These are phyloP conservation scores for Hydrangea macrophylla DNA, from an alignment of 148 eudicot genomes.

Conservation along the genomic window DNA sequence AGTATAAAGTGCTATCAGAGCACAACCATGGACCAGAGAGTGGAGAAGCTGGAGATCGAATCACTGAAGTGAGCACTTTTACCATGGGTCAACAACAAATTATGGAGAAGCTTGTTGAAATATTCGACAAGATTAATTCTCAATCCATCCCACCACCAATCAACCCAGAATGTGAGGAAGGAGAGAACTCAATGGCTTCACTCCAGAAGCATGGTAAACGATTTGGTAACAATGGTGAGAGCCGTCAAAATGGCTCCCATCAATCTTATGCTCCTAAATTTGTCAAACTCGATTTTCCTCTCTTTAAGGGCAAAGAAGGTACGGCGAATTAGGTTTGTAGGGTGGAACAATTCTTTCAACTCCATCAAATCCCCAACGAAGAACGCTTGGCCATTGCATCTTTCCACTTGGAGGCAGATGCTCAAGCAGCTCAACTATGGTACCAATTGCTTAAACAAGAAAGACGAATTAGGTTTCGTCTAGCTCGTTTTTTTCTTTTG, in stretches of 20 bases:
- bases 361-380: background rate
- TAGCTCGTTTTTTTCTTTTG: too few relatives aligned
- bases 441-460: background rate
- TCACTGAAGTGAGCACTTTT: background rate
- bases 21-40: background rate
- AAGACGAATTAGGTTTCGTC: background rate
- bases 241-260: background rate
- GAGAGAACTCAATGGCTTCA: background rate
- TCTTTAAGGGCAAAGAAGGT: background rate
- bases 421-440: too few relatives aligned
- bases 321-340: background rate
- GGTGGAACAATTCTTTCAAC: background rate
- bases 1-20: background rate
- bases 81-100: background rate
- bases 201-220: background rate
- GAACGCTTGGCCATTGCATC: background rate
- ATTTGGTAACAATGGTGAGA: background rate
- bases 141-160: background rate
- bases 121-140: background rate
- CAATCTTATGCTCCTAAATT: background rate
- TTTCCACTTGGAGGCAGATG: too few relatives aligned
- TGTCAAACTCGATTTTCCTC: background rate
- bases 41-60: background rate
- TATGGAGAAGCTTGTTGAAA: background rate
- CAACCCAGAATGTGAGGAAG: background rate